phyloP scores from a whole-genome alignment of 257 asterid genomes.

The Nyctanthes arbortristis region DNA sequence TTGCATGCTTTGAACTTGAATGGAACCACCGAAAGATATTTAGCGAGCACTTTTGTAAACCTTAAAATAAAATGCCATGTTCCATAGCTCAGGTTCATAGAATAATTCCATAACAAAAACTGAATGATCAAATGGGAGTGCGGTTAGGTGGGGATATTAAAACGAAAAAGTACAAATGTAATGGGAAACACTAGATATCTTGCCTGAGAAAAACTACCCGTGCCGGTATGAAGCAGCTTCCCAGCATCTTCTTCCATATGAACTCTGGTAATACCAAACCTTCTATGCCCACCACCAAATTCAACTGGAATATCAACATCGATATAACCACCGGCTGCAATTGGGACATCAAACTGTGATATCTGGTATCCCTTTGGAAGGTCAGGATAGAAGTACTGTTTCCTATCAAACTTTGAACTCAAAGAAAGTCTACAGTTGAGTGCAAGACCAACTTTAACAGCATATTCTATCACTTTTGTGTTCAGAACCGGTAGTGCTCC shows the following conservation, averaged over 20 bases:
- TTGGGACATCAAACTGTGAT: conserved; percentile 92
- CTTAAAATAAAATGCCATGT: too few relatives aligned
- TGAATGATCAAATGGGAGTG: too few relatives aligned
- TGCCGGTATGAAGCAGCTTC: conserved; percentile 83
- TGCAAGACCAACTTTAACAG: conserved; percentile 83
- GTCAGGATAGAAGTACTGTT: conserved; percentile 93
- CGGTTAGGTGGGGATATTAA: too few relatives aligned
- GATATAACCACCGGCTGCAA: conserved; percentile 70
- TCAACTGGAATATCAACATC: conserved; percentile 95
- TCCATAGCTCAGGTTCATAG: too few relatives aligned
- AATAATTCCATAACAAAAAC: too few relatives aligned
- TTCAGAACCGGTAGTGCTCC: conserved; percentile 95
- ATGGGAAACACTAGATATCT: not conserved
- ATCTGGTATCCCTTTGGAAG: conserved; percentile 99
- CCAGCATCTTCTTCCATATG: conserved; percentile 99
- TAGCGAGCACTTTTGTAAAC: too few relatives aligned
- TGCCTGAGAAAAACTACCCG: conserved; percentile 78
- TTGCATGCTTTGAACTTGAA: too few relatives aligned
- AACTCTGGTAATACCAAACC: conserved; percentile 90
- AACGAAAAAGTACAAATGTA: too few relatives aligned
- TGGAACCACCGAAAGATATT: too few relatives aligned
- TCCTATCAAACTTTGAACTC: conserved; percentile 88
- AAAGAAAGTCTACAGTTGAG: conserved; percentile 73
- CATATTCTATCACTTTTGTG: conserved; percentile 80
- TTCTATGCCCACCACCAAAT: conserved; percentile 94